Evolutionary conservation across 495 filamentous ascomycete genomes (phyloP).

Genomic region (Aspergillus incahuasiensis): DNA sequence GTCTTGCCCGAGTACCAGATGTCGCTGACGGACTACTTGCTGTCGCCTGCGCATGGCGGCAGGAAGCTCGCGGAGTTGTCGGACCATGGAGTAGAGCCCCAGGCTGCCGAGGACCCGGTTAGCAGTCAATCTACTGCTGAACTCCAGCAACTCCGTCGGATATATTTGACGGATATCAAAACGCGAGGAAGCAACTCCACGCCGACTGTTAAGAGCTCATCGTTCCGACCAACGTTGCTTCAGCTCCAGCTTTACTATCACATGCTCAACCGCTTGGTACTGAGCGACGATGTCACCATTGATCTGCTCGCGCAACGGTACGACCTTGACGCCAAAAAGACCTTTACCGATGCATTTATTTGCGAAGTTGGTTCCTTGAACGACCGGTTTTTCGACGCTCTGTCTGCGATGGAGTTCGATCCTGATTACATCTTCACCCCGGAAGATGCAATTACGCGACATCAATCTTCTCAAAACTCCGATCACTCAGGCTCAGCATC

Average conservation of each 20-base stretch:
- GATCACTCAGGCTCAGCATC: conserved; percentile 1
- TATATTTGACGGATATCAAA: conserved; percentile 88
- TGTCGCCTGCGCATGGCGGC: conserved; percentile 39
- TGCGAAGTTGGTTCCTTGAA: conserved; percentile 68
- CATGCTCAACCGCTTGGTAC: conserved; percentile 72
- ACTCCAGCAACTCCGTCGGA: conserved; percentile 30
- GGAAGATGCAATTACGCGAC: conserved; percentile 20
- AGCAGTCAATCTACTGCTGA: conserved; percentile 20
- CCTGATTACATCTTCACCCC: conserved; percentile 26
- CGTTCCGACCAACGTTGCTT: conserved; percentile 72
- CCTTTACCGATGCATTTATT: conserved; percentile 78
- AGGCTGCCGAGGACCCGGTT: conserved; percentile 5
- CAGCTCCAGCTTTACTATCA: conserved; percentile 90
- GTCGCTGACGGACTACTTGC: conserved; percentile 47
- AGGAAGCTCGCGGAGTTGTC: conserved; percentile 31
- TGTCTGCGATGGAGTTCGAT: conserved; percentile 31
- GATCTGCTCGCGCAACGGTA: conserved; percentile 64
- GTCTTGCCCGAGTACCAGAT: conserved; percentile 50
- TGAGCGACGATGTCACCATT: conserved; percentile 63
- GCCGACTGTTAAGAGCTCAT: conserved; percentile 56
- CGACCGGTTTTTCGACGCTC: conserved; percentile 47
- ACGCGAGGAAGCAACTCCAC: conserved; percentile 61
- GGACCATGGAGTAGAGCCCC: conserved; percentile 7
- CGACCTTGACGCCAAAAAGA: conserved; percentile 52
- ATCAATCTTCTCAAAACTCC: neutral